phyloP scores from a whole-genome alignment of 2,329 filamentous ascomycete species.

The Colletotrichum sp. region DNA sequence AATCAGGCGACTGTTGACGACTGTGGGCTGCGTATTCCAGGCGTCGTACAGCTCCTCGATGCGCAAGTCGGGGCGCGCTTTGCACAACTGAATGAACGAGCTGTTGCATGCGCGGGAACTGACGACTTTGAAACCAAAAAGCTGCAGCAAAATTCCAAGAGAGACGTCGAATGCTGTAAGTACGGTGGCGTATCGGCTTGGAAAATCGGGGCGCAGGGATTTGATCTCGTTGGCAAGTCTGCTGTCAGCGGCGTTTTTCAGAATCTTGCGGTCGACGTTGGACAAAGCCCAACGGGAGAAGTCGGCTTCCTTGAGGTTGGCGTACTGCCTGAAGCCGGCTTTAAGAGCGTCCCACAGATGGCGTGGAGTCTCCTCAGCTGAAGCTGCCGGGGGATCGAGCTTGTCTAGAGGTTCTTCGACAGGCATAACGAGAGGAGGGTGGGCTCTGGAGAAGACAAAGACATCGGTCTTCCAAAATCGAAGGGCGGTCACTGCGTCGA shows the following conservation, averaged over 20 bases:
- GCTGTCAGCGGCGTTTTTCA: background rate
- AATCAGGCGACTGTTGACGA: background rate
- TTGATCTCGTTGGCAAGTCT: background rate
- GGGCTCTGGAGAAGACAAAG: background rate
- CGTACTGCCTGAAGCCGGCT: background rate
- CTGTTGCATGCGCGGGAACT: background rate
- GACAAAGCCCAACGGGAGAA: background rate
- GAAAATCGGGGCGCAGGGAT: background rate
- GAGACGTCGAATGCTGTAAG: background rate
- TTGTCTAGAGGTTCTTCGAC: background rate
- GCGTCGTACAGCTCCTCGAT: background rate
- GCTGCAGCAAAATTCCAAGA: background rate
- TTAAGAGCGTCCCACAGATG: background rate
- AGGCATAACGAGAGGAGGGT: background rate
- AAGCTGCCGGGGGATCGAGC: background rate
- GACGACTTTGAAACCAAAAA: background rate
- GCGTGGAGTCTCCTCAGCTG: background rate
- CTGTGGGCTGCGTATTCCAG: background rate
- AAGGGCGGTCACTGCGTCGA: background rate
- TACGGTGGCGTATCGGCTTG: background rate
- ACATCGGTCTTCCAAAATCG: background rate
- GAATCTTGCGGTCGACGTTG: background rate
- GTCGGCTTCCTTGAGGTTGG: background rate
- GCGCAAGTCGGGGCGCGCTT: background rate
- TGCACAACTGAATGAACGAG: background rate